Base-by-base conservation (phyloP, 306 rosid species). In the Hippophae gyantsensis region DNA sequence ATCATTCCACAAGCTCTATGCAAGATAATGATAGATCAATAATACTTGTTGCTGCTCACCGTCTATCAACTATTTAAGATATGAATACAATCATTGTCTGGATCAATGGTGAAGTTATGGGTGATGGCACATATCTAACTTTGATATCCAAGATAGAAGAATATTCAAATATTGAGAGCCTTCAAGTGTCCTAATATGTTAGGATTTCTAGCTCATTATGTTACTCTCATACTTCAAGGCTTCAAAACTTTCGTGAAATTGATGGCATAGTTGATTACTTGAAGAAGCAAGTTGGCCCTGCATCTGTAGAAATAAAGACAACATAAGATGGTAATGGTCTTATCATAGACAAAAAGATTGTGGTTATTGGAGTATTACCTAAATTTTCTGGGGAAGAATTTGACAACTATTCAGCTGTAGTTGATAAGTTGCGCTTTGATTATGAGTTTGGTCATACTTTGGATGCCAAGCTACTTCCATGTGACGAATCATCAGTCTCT, bases 211-310 rank as follows among this genome's bases (percentile, higher is more conserved):
- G 63, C 32, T 41, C 68, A 63, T 59, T 76, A 48, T 77, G 85
- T 60, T 52, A 51, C 25, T 59, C 81, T 7, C 79, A 68, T 64
- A 79, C 86, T 65, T 81, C 90, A 32, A 74, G 61, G 68, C 40
- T 63, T 58, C 69, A 69, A 42, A 81, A 90, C 71, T 83, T 83
- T 66, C 80, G 83, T 18, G 95, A 85, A 27, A 85, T 95, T 1
- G 89, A 88, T 51, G 96, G 99, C 51, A 92, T 92, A 51, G 86
- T 88, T 47, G 79, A 74, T 13, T 85, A 92, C 65, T 47, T 92
- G 72, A 85, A 87, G 88, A 88, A 78, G 60, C 96, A 88, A 54
- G 78, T 79, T 45, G 96, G 99, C 47, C 99, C 99, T 50, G 75
- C 95, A 25, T 80, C 99, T 23, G 69, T 61, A 40, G 96, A 85